A percentile compares a stretch with the other conserved stretches of the same genome.
Conservation (phyloP, 2,329 filamentous ascomycete species). For the Trichoderma oligosporum region DNA sequence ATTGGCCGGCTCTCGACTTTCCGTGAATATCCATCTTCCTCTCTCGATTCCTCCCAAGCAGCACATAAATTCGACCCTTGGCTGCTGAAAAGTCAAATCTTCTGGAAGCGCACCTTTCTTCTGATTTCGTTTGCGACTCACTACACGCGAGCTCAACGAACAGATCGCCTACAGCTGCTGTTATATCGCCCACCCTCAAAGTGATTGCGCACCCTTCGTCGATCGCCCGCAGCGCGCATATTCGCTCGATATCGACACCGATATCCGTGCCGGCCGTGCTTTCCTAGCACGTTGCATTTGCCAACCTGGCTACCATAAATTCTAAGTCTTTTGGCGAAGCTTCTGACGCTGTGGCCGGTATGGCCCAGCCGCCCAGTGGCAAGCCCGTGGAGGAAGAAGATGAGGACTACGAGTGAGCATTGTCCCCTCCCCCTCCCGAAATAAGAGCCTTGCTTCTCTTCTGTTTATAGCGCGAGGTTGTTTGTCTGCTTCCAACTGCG, state of each 20-base stretch:
- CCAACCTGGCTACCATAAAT: conserved; percentile 62
- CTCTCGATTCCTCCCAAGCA: neutral
- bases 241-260: neutral
- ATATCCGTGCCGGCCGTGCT: conserved; percentile 6
- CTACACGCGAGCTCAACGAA: neutral
- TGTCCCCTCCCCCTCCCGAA: neutral
- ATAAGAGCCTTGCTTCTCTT: neutral
- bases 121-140: neutral
- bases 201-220: conserved; percentile 2
- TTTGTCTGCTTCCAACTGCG: neutral
- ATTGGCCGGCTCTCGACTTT: conserved; percentile 6
- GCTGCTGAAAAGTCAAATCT: neutral
- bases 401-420: conserved; percentile 63
- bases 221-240: conserved; percentile 10
- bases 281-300: conserved; percentile 29
- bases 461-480: neutral
- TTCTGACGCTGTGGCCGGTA: conserved; percentile 63
- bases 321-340: conserved; percentile 58
- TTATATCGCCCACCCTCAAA: neutral
- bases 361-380: conserved; percentile 66
- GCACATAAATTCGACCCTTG: neutral
- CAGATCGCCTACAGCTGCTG: conserved; percentile 9
- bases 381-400: conserved; percentile 48
- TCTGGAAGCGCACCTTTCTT: neutral
- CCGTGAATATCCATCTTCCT: neutral